phyloP scores from a whole-genome alignment of 139 green algal genomes.

The Raphidocelis subcapitata region DNA sequence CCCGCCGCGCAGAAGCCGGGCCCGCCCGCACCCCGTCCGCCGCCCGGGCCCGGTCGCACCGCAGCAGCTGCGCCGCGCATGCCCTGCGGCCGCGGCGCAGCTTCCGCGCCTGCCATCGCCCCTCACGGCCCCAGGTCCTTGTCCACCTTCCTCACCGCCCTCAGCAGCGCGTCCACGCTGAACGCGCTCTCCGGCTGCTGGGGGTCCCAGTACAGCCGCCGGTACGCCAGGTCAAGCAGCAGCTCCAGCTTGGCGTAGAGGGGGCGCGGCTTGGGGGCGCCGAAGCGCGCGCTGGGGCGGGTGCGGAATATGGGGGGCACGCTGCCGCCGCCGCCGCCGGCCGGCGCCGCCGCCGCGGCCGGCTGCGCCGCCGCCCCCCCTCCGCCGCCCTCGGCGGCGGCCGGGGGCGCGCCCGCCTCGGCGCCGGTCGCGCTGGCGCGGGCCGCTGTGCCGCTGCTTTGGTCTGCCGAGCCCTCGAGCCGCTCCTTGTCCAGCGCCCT shows the following conservation, averaged over 20 bases:
- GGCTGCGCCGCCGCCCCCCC: too few species aligned
- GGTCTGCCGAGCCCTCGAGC: slow-evolving; percentile 27
- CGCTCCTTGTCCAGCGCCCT: slow-evolving; percentile 61
- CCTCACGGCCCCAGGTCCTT: slow-evolving; percentile 70
- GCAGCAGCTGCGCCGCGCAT: too few species aligned
- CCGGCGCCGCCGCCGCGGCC: background rate
- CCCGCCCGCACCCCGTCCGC: too few species aligned
- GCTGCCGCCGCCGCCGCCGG: background rate
- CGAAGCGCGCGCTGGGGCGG: slow-evolving; percentile 29
- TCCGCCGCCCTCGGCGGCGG: too few species aligned
- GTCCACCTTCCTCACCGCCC: slow-evolving; percentile 74
- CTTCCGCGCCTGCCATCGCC: too few species aligned
- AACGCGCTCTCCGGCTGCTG: slow-evolving; percentile 51
- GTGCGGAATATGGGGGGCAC: slow-evolving; percentile 43
- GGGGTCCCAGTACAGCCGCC: slow-evolving; percentile 65
- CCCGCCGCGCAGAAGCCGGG: too few species aligned
- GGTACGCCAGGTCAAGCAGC: slow-evolving; percentile 73
- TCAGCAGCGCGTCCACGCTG: slow-evolving; percentile 62
- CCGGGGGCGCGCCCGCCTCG: too few species aligned
- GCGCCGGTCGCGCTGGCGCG: background rate
- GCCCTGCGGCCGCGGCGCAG: too few species aligned
- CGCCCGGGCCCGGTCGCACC: too few species aligned
- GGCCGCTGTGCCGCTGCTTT: background rate
- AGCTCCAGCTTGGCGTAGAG: slow-evolving; percentile 73
- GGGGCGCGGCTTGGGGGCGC: slow-evolving; percentile 46